Evolutionary conservation across 768 basidiomycete species (phyloP).

Genomic region (Podaxis rugospora): DNA sequence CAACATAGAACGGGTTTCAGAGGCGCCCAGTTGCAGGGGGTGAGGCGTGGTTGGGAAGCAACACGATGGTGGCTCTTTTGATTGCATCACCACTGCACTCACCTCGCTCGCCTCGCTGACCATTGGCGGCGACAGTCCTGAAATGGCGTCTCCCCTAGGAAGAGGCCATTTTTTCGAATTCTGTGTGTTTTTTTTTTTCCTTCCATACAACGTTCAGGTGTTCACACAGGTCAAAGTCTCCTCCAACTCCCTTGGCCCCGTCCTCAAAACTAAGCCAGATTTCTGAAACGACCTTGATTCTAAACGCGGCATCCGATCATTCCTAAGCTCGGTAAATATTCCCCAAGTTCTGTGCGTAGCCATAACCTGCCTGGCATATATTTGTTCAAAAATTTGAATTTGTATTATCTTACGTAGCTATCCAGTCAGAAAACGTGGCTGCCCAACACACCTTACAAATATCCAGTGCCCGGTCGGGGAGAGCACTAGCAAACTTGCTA

Average conservation of each 20-base stretch:
- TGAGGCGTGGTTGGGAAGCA: background rate
- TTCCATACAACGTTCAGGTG: background rate
- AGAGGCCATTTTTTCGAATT: background rate
- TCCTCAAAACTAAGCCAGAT: background rate
- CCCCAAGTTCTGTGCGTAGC: background rate
- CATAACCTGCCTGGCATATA: background rate
- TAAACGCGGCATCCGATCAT: background rate
- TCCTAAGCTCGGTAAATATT: background rate
- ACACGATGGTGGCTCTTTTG: background rate
- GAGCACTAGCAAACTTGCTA: constrained; percentile 23
- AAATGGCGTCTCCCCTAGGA: too few relatives aligned
- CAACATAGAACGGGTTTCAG: background rate
- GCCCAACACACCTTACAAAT: constrained; percentile 14
- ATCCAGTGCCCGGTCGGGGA: constrained; percentile 15
- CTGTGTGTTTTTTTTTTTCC: background rate
- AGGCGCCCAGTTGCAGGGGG: background rate
- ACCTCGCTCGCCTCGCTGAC: too few relatives aligned
- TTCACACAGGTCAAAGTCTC: background rate
- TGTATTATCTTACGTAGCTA: background rate
- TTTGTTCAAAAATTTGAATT: background rate
- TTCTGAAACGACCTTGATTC: background rate
- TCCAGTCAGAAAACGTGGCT: constrained; percentile 13
- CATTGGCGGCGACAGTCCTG: too few relatives aligned
- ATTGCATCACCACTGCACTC: too few relatives aligned
- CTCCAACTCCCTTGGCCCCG: background rate